Evolutionary conservation across 2,329 filamentous ascomycete species (phyloP).

Genomic region (Cladosporium sp.): DNA sequence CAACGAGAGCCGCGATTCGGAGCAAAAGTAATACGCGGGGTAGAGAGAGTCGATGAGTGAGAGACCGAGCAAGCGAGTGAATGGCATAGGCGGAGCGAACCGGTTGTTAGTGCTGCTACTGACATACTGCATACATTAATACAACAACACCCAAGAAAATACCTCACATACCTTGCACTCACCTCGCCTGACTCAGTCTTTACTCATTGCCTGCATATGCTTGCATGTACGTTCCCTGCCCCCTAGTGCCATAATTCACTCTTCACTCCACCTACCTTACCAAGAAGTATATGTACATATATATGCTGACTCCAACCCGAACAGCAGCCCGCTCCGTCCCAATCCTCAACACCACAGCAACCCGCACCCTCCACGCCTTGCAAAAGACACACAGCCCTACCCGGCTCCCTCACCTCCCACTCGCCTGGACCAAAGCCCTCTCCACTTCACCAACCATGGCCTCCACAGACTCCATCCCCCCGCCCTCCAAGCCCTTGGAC

Average conservation of each 20-base stretch:
- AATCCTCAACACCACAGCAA: not conserved
- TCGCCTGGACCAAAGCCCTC: not conserved
- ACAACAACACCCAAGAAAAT: no score
- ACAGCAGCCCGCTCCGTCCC: slow-evolving; percentile 5
- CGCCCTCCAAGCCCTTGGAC: slow-evolving; percentile 8
- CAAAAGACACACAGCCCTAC: not conserved
- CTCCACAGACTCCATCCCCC: slow-evolving; percentile 7
- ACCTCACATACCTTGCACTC: no score
- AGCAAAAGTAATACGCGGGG: no score
- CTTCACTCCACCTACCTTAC: no score
- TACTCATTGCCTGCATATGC: slow-evolving; percentile 2
- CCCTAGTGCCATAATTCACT: no score
- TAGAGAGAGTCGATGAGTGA: no score
- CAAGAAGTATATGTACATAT: no score
- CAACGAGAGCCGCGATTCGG: no score
- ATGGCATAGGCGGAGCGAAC: no score
- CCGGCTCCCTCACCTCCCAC: not conserved
- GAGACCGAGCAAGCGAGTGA: no score
- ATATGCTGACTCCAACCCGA: not conserved
- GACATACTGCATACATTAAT: no score
- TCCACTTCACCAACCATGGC: not conserved
- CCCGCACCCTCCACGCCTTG: not conserved
- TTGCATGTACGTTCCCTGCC: not conserved
- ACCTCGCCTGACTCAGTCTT: slow-evolving; percentile 1
- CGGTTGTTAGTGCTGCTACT: no score